Evolutionary conservation across 179 eudicot genomes (phyloP), one percentile per base, ranked within the genome.

Genomic region (Nepenthes alata): DNA sequence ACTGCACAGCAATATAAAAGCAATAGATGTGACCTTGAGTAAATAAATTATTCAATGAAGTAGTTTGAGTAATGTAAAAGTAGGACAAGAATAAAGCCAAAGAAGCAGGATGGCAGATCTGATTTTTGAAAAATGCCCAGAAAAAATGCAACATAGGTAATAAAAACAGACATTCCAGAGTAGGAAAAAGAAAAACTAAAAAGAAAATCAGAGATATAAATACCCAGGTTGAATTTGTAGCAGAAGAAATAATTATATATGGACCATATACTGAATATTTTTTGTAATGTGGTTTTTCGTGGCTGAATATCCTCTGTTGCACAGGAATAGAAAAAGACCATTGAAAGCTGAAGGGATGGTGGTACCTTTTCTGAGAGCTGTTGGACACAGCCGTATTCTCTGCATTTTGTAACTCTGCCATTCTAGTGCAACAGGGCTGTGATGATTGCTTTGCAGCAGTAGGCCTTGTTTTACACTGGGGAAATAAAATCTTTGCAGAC

Each of bases 351-450:
- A 55, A 34, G 57, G 49, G 14, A 51, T 70, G 57, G 35, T 34
- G 11, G 37, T 60, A 89, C 98, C 98, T 86, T 86, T 89, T 93
- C 80, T 93, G 98, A 66, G 96, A 72, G 55, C 61, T 78, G 77
- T 71, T 85, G 55, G 74, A 73, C 60, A 77, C 89, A 83, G 89
- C 87, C 79, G 85, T 65, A 74, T 67, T 75, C 55, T 75, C 81
- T 58, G 75, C 69, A 59, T 6, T 61, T 73, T 67, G 81, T 63
- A 67, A 63, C 8, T 75, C 78, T 65, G 58, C 66, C 49, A 59
- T 72, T 74, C 68, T 77, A 63, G 68, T 60, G 80, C 69, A 37
- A 60, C 84, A 76, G 59, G 73, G 70, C 78, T 80, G 88, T 81
- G 79, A 69, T 55, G 81, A 70, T 71, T 84, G 90, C 70, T 75